Percentiles rank a stretch among this genome's conserved stretches.
Conservation (phyloP, 2,329 filamentous ascomycete genomes). For the Zalaria sp. region DNA sequence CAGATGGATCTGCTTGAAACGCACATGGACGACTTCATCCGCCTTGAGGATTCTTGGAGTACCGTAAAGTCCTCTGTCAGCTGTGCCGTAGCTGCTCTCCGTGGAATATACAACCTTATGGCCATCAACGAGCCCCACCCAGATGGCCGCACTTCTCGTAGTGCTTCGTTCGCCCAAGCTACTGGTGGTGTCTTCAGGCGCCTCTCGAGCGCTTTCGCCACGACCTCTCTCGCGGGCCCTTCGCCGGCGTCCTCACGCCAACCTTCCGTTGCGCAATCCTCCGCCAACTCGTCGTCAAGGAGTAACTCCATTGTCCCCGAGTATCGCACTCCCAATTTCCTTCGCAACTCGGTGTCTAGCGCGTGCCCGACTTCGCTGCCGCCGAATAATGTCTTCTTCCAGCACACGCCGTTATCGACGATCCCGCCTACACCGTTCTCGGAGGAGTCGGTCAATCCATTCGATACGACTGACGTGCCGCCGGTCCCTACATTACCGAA, state of each 20-base stretch:
- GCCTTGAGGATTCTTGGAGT: conserved; percentile 29
- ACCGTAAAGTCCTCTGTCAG: conserved; percentile 27
- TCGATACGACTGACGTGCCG: conserved; percentile 15
- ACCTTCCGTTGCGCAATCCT: conserved; percentile 6
- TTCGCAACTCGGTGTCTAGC: conserved; percentile 20
- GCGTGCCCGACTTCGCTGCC: conserved; percentile 26
- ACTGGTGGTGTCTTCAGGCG: conserved; percentile 16
- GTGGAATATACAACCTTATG: conserved; percentile 33
- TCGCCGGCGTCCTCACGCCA: conserved; percentile 11
- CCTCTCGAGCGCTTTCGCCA: conserved; percentile 17
- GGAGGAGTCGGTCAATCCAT: conserved; percentile 21
- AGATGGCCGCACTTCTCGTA: conserved; percentile 8
- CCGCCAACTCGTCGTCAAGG: neutral
- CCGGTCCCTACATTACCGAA: conserved; percentile 10
- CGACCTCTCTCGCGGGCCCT: conserved; percentile 2
- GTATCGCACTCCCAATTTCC: conserved; percentile 19
- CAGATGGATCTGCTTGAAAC: conserved; percentile 25
- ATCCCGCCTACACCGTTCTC: conserved; percentile 27
- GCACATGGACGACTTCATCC: conserved; percentile 30
- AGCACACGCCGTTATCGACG: conserved; percentile 19
- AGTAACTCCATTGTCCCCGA: conserved; percentile 9
- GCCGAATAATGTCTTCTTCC: conserved; percentile 13
- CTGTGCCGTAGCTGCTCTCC: conserved; percentile 25
- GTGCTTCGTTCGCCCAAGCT: conserved; percentile 13
- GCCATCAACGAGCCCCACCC: conserved; percentile 9